Conservation (phyloP, 495 filamentous ascomycete genomes). For the Lentithecium fluviatile region DNA sequence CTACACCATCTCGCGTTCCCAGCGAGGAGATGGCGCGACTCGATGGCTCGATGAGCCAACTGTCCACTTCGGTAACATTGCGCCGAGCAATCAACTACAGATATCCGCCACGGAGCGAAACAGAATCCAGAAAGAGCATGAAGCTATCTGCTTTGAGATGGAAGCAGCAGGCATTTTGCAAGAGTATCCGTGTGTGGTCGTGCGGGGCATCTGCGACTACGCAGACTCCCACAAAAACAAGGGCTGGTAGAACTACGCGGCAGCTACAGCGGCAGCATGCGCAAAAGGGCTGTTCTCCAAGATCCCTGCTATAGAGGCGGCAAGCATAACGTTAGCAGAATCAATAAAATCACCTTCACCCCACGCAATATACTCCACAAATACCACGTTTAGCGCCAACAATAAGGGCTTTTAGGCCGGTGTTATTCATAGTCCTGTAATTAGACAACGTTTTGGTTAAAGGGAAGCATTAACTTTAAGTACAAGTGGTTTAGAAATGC, state of each 20-base stretch:
- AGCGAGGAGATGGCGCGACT: conserved; percentile 13
- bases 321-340: not conserved
- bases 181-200: conserved; percentile 13
- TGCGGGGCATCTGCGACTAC: conserved; percentile 24
- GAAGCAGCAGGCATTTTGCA: conserved; percentile 17
- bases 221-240: conserved; percentile 23
- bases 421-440: not conserved
- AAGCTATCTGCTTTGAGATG: conserved; percentile 24
- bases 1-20: not conserved
- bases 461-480: not conserved
- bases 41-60: conserved; percentile 6
- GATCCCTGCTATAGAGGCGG: conserved; percentile 3
- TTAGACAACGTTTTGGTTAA: not conserved
- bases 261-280: conserved; percentile 12
- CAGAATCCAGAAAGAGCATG: conserved; percentile 16
- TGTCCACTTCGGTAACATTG: conserved; percentile 21
- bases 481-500: not conserved
- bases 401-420: not conserved
- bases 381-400: conserved; percentile 3
- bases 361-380: not conserved
- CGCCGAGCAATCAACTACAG: conserved; percentile 24
- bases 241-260: conserved; percentile 13
- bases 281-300: conserved; percentile 10
- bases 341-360: conserved; percentile 1
- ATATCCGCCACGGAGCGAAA: conserved; percentile 19